Percentiles rank a stretch among this genome's conserved stretches.
Conservation (phyloP, 2,329 filamentous ascomycete species). For the Colletotrichum sp. region DNA sequence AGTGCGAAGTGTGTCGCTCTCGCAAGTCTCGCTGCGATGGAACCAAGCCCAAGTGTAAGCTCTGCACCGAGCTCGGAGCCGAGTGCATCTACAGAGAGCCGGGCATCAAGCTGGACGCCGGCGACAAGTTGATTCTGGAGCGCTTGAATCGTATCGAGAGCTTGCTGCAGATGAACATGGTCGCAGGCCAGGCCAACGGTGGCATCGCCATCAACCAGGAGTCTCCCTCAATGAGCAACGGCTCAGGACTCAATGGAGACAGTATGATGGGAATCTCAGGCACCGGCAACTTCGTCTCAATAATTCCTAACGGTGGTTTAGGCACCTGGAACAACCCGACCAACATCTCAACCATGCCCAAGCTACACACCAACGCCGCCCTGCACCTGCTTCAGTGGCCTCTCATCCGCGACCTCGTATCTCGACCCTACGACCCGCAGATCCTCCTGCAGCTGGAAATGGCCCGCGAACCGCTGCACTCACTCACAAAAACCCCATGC, state of each 20-base stretch:
- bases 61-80: constrained; percentile 81
- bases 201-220: constrained; percentile 63
- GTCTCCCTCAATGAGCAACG: constrained; percentile 69
- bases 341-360: constrained; percentile 87
- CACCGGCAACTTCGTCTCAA: constrained; percentile 53
- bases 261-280: constrained; percentile 53
- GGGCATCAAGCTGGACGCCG: constrained; percentile 85
- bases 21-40: constrained; percentile 83
- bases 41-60: constrained; percentile 81
- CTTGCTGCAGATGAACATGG: constrained; percentile 74
- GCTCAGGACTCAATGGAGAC: constrained; percentile 65
- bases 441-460: constrained; percentile 84
- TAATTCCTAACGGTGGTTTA: constrained; percentile 68
- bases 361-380: constrained; percentile 81
- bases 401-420: constrained; percentile 78
- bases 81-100: constrained; percentile 87
- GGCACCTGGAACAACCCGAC: constrained; percentile 71
- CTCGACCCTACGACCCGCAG: constrained; percentile 78
- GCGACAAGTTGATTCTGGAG: constrained; percentile 85
- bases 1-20: constrained; percentile 84
- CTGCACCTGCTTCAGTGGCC: constrained; percentile 82
- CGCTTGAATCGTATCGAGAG: constrained; percentile 79
- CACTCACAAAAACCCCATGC: constrained; percentile 66
- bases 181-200: constrained; percentile 49
- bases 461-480: constrained; percentile 75